Base-by-base conservation (phyloP, 345 rosid species). In the Eucalyptus victrix region DNA sequence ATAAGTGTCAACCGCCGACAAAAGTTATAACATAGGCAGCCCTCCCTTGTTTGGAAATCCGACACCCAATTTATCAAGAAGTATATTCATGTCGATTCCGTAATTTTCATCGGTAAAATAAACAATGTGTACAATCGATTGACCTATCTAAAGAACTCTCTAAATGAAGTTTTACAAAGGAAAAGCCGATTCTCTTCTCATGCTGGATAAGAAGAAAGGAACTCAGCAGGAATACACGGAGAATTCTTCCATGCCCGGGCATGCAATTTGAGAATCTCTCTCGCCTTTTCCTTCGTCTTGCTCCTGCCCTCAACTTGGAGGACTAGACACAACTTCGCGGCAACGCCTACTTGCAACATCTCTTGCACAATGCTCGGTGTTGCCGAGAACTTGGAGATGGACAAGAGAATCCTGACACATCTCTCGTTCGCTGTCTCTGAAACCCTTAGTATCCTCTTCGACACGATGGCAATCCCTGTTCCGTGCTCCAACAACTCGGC, bases 271-370 rank as follows among this genome's bases (percentile, higher is more conserved):
- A 97, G 95, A 56, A 96, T 90, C 89, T 97, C 97, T 86, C 87
- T 92, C 8, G 97, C 98, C 89, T 92, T 97, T 49, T 94, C 96
- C 89, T 93, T 93, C 34, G 93, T 94, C 92, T 88, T 94, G 80
- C 81, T 90, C 42, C 91, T 92, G 85, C 95, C 89, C 26, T 90
- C 96, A 30, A 93, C 92, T 91, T 96, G 98, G 58, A 96, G 87
- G 88, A 97, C 92, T 92, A 95, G 88, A 88, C 96, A 95, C 88
- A 97, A 87, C 94, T 95, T 96, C 3, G 92, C 90, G 90, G 95
- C 97, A 47, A 93, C 97, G 21, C 99, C 97, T 32, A 96, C 87
- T 88, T 95, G 95, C 92, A 96, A 72, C 95, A 97, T 96, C 90
- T 97, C 99, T 49, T 94, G 91, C 49, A 93, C 88, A 47, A 96